Percentiles rank a stretch among this genome's conserved stretches.
Conservation (phyloP, 2,329 filamentous ascomycete species). For the Phaeosphaeria sp. region DNA sequence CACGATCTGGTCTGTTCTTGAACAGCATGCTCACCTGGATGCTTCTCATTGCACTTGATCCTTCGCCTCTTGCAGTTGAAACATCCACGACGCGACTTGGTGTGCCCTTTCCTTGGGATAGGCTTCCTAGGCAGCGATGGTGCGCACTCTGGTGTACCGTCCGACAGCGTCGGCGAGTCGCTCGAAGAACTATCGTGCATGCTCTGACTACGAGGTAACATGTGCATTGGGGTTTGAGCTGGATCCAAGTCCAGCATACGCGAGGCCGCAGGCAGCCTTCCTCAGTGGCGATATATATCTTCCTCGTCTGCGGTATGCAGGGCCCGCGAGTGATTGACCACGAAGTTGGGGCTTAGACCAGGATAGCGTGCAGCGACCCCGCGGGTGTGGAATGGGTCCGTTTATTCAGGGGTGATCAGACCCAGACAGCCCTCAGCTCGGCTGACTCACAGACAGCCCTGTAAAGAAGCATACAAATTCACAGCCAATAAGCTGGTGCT, state of each 20-base stretch:
- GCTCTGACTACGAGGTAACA: slow-evolving; percentile 28
- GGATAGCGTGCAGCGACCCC: slow-evolving; percentile 29
- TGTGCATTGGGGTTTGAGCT: slow-evolving; percentile 21
- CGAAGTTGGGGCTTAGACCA: slow-evolving; percentile 40
- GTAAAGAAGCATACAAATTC: slow-evolving; percentile 19
- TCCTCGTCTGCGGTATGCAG: slow-evolving; percentile 17
- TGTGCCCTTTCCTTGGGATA: slow-evolving; percentile 64
- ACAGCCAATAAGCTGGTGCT: slow-evolving; percentile 24
- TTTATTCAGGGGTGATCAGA: slow-evolving; percentile 33
- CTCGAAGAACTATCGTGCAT: slow-evolving; percentile 24
- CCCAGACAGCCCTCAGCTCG: slow-evolving; percentile 26
- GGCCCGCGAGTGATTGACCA: slow-evolving; percentile 18
- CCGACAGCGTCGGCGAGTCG: slow-evolving; percentile 38
- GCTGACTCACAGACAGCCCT: slow-evolving; percentile 39
- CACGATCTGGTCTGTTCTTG: neutral
- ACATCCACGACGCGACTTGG: slow-evolving; percentile 70
- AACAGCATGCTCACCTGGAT: slow-evolving; percentile 45
- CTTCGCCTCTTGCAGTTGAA: slow-evolving; percentile 72
- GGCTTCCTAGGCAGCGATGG: slow-evolving; percentile 41
- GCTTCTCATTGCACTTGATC: slow-evolving; percentile 74
- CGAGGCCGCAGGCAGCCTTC: slow-evolving; percentile 22
- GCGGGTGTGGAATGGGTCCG: slow-evolving; percentile 22
- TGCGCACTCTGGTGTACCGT: slow-evolving; percentile 21
- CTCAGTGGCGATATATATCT: slow-evolving; percentile 38
- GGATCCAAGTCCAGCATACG: slow-evolving; percentile 16